Evolutionary conservation across 2,329 filamentous ascomycete species (phyloP).

Genomic region (Tetracladium maxilliforme): DNA sequence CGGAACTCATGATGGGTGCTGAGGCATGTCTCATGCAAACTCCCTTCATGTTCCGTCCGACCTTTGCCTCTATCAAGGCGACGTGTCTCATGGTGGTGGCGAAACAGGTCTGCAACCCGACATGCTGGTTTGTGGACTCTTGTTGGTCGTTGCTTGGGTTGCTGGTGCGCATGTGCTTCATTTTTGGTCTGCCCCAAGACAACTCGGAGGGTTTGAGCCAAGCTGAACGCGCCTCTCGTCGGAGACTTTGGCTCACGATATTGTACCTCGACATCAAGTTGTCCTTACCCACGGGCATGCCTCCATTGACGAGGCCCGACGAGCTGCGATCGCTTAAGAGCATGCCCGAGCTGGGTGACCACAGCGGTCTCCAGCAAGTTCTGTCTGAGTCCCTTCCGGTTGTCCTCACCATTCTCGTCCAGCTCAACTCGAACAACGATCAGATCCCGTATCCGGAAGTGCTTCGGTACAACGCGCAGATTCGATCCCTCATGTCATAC

Average conservation of each 20-base stretch:
- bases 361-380: no score
- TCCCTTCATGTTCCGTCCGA: slow-evolving; percentile 1
- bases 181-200: not conserved
- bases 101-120: slow-evolving; percentile 1
- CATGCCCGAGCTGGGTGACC: no score
- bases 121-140: not conserved
- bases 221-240: not conserved
- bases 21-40: slow-evolving; percentile 1
- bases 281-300: not conserved
- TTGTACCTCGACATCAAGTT: not conserved
- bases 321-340: no score
- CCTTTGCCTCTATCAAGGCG: not conserved
- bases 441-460: slow-evolving; percentile 2
- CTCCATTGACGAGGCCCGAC: no score
- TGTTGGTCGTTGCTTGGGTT: slow-evolving; percentile 1
- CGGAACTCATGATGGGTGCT: slow-evolving; percentile 1
- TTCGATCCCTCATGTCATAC: slow-evolving; percentile 3
- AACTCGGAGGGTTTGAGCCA: not conserved
- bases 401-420: not conserved
- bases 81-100: slow-evolving; percentile 1
- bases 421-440: not conserved
- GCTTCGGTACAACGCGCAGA: slow-evolving; percentile 4
- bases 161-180: not conserved
- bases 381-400: not conserved
- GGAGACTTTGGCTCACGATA: not conserved